Percentiles rank a stretch among this genome's conserved stretches.
Evolutionary conservation across 306 rosid genomes (phyloP).

Genomic region (Cucurbita argyrosperma): DNA sequence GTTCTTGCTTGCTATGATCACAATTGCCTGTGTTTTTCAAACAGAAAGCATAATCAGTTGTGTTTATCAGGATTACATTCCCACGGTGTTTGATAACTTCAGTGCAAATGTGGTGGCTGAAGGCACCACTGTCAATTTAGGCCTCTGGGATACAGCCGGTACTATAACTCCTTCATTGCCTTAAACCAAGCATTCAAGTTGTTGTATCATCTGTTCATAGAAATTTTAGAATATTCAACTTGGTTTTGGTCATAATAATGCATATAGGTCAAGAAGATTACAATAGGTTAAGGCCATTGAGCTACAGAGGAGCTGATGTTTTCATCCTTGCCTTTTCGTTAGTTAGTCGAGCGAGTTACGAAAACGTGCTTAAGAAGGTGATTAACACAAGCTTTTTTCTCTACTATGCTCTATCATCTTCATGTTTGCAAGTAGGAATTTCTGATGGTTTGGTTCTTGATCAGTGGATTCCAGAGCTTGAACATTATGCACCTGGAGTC

Average conservation of each 20-base stretch:
- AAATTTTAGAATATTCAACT: background rate
- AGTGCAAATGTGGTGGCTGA: constrained; percentile 91
- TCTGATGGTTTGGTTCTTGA: constrained; percentile 1
- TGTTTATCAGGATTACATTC: constrained; percentile 64
- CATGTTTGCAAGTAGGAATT: background rate
- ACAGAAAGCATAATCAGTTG: background rate
- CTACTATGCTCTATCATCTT: background rate
- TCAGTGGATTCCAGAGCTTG: constrained; percentile 92
- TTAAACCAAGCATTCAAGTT: background rate
- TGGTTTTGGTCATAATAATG: background rate
- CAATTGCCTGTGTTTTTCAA: background rate
- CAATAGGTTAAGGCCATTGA: constrained; percentile 82
- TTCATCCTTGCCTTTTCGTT: constrained; percentile 76
- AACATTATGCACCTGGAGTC: constrained; percentile 72
- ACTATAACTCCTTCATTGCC: constrained; percentile 5
- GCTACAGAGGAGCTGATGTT: constrained; percentile 89
- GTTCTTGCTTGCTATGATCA: background rate
- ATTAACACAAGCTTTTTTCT: background rate
- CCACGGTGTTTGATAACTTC: constrained; percentile 90
- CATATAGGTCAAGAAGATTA: constrained; percentile 80
- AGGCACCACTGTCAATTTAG: constrained; percentile 73
- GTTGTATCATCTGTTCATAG: background rate
- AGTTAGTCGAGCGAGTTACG: constrained; percentile 80
- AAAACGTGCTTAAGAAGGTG: constrained; percentile 73
- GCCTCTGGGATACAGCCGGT: constrained; percentile 97